phyloP scores from a whole-genome alignment of 495 filamentous ascomycete genomes.

The Aspergillus sparsus region DNA sequence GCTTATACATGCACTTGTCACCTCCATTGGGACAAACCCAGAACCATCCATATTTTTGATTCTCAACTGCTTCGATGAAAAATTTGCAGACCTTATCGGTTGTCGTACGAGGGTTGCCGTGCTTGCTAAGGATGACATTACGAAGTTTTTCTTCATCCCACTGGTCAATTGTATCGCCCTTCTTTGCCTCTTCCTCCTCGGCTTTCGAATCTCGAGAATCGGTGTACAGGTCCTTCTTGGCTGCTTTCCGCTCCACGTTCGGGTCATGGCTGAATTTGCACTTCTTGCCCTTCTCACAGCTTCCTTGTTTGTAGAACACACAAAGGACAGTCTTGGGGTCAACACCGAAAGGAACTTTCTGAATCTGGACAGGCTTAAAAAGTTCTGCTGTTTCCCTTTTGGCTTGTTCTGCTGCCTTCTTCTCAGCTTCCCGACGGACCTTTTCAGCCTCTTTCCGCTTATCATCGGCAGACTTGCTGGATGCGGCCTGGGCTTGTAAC shows the following conservation, averaged over 20 bases:
- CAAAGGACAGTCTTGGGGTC: conserved; percentile 99
- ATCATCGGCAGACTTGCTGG: conserved; percentile 75
- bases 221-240: conserved; percentile 90
- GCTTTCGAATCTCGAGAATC: conserved; percentile 72
- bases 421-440: conserved; percentile 77
- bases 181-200: conserved; percentile 75
- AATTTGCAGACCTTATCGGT: conserved; percentile 99
- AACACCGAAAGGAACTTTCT: conserved; percentile 96
- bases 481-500: conserved; percentile 67
- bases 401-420: conserved; percentile 81
- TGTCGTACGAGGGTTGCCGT: conserved; percentile 92
- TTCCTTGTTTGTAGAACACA: conserved; percentile 92
- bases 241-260: conserved; percentile 81
- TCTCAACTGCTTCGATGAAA: conserved; percentile 97
- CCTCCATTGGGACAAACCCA: conserved; percentile 97
- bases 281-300: conserved; percentile 95
- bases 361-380: conserved; percentile 91
- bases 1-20: conserved; percentile 98
- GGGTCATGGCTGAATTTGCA: conserved; percentile 98
- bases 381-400: conserved; percentile 76
- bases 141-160: conserved; percentile 98
- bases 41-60: conserved; percentile 99
- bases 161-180: conserved; percentile 87
- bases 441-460: conserved; percentile 92
- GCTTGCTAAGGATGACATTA: conserved; percentile 88